Base-by-base conservation (phyloP, 495 filamentous ascomycete genomes). In the Penicillium parvum region DNA sequence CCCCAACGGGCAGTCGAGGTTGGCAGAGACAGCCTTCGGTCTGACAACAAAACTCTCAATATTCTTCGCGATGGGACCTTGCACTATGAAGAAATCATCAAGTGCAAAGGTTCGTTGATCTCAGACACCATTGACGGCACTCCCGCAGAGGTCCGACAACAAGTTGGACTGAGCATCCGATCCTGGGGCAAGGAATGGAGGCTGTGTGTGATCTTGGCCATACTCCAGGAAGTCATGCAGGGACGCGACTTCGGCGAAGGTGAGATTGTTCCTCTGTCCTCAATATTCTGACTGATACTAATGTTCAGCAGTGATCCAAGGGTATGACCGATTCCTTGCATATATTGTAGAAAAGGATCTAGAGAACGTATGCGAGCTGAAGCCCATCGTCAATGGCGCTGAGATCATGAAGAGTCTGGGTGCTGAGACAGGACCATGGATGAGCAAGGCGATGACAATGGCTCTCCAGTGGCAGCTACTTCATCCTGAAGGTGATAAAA, bases 381-480 rank as follows among this genome's bases (percentile, higher is more conserved):
- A 80, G 53, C 73, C 75, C 7, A 61, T 87, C 14, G 66, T 88
- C 27, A 77, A 85, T 47, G 88, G 88, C 0, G 77, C 68, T 11
- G 61, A 83, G 12, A 69, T 96, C 27, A 68, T 75, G 17, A 68
- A 78, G 43, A 75, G 63, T 7, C 61, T 96, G 11, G 71, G 72
- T 0, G 71, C 69, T 2, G 75, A 73, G 48, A 77, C 80, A 2
- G 92, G 92, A 5, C 80, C 72, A 10, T 97, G 91, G 91, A 79
- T 89, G 74, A 75, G 76, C 44, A 66, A 68, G 41, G 89, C 88
- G 10, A 56, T 92, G 32, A 79, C 86, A 6, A 65, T 84, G 11
- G 79, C 82, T 20, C 73, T 92, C 60, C 77, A 79, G 42, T 96
- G 89, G 87, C 94, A 97, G 67, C 69, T 97, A 19, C 70, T 84